phyloP scores from a whole-genome alignment of 805 yeast species.

The Torulaspora microellipsoides region DNA sequence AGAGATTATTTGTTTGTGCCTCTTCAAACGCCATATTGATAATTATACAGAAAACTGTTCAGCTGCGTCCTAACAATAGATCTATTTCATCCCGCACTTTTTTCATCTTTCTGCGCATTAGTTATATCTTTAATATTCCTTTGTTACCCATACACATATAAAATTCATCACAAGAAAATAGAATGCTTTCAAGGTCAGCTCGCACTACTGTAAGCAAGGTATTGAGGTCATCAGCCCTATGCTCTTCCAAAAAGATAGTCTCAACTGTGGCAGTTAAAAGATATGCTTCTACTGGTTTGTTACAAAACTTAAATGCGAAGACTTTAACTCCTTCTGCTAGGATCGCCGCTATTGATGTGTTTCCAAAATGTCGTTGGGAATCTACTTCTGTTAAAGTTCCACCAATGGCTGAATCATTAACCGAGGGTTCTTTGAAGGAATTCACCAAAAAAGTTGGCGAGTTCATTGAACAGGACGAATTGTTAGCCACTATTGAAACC shows the following conservation, averaged over 20 bases:
- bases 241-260: slow-evolving; percentile 6
- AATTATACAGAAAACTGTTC: too few species aligned
- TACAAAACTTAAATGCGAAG: slow-evolving; percentile 3
- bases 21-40: too few species aligned
- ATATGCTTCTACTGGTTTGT: slow-evolving; percentile 11
- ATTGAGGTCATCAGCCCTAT: slow-evolving; percentile 7
- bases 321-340: slow-evolving; percentile 11
- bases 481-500: slow-evolving; percentile 94
- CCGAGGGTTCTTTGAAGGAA: slow-evolving; percentile 87
- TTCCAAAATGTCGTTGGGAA: slow-evolving; percentile 30
- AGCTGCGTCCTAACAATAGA: too few species aligned
- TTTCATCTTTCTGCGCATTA: too few species aligned
- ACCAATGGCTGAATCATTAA: slow-evolving; percentile 96
- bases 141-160: too few species aligned
- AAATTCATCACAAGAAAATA: neutral
- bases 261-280: slow-evolving; percentile 9
- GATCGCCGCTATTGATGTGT: slow-evolving; percentile 8
- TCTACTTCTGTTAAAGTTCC: slow-evolving; percentile 78
- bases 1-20: too few species aligned
- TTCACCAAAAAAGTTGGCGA: slow-evolving; percentile 79
- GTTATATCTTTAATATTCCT: too few species aligned
- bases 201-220: slow-evolving; percentile 9
- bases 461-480: slow-evolving; percentile 78
- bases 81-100: too few species aligned
- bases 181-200: slow-evolving; percentile 12